Conservation (phyloP, 345 rosid species). For the Eucalyptus cloeziana region DNA sequence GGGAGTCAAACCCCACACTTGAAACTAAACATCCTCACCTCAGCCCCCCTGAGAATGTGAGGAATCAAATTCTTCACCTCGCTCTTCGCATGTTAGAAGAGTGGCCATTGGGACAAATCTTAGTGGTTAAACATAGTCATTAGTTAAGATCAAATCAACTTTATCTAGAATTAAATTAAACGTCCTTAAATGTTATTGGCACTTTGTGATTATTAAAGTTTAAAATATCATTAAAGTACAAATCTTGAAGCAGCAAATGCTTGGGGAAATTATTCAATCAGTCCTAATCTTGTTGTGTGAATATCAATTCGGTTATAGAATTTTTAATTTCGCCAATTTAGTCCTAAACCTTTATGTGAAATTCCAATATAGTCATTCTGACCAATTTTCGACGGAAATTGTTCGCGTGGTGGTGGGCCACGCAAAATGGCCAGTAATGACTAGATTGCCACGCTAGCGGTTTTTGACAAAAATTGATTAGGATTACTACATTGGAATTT, state of each 20-base stretch:
- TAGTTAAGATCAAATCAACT: neutral
- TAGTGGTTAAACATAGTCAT: neutral
- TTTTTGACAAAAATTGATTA: neutral
- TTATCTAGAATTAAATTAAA: neutral
- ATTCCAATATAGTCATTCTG: neutral
- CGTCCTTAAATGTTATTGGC: neutral
- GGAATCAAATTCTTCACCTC: too few relatives aligned
- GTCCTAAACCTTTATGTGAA: neutral
- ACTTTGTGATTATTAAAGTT: neutral
- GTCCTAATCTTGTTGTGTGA: neutral
- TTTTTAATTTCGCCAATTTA: neutral
- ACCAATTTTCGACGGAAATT: neutral
- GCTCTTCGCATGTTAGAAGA: too few relatives aligned
- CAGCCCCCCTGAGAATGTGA: too few relatives aligned
- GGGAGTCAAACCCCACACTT: too few relatives aligned
- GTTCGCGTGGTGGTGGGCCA: rapidly evolving
- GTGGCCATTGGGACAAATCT: too few relatives aligned
- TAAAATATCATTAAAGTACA: neutral
- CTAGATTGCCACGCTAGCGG: neutral
- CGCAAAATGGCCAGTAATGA: rapidly evolving
- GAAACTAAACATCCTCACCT: too few relatives aligned
- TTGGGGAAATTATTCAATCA: neutral
- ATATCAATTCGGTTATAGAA: neutral
- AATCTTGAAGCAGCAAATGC: neutral
- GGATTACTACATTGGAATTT: neutral